Conservation (phyloP, 1,284 basidiomycete genomes). For the Puccinia hordei region DNA sequence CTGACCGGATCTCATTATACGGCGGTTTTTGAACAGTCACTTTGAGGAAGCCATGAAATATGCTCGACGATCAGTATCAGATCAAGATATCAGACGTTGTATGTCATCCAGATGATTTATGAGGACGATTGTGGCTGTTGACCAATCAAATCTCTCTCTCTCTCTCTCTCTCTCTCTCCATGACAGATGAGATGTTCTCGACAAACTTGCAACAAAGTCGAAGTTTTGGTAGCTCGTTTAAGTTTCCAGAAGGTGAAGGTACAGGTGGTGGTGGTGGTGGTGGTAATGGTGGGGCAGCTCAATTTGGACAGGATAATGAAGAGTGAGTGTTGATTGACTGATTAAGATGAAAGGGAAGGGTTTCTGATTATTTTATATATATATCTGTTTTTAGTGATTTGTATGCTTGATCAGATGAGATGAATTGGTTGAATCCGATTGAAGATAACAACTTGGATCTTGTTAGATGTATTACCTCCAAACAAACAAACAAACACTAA, state of each 20-base stretch:
- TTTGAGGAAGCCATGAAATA: too few species aligned
- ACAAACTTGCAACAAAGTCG: constrained; percentile 80
- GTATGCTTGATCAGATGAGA: constrained; percentile 41
- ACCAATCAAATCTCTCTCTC: too few species aligned
- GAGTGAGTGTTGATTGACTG: constrained; percentile 5
- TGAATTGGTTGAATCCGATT: too few species aligned
- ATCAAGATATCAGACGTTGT: too few species aligned
- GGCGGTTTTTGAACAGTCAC: neutral
- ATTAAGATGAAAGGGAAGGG: neutral
- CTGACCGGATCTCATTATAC: too few species aligned
- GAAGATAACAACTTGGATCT: neutral
- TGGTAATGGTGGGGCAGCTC: constrained; percentile 61
- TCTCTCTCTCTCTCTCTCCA: too few species aligned
- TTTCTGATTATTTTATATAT: neutral
- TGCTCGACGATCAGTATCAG: too few species aligned
- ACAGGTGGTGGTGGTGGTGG: constrained; percentile 63
- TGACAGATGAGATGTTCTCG: constrained; percentile 26
- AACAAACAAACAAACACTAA: too few species aligned
- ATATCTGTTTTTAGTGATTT: constrained; percentile 29
- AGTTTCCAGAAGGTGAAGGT: constrained; percentile 81
- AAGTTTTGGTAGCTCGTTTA: constrained; percentile 82
- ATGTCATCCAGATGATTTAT: too few species aligned
- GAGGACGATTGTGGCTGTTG: neutral
- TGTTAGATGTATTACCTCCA: constrained; percentile 5
- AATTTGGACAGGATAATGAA: constrained; percentile 50